Evolutionary conservation across 192 early-diverging fungal genomes (phyloP), one percentile per base, ranked within the genome.

Genomic region (Pilobolus umbonatus): DNA sequence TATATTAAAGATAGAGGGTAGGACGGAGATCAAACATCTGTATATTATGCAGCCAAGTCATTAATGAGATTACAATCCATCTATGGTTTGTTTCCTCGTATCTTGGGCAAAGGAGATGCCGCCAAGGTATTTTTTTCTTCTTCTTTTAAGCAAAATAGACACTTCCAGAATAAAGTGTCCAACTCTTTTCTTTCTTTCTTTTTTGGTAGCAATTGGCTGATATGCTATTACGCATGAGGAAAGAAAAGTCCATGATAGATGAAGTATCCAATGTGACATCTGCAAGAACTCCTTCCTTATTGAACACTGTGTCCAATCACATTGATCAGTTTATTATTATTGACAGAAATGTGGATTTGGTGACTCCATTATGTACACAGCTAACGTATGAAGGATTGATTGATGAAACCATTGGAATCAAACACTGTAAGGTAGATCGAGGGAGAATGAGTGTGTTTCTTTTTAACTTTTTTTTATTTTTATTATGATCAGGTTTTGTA

Each of bases 341-440:
- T 35, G 96, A 99, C 59, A 80, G 95, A 2, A 80, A 78, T 21
- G 92, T 94, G 4, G 96, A 99, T 67, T 60, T 96, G 42, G 75
- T 93, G 31, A 97, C 94, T 4, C 95, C 94, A 8, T 71, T 99
- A 30, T 88, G 93, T 61, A 99, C 94, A 0, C 93, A 95, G 68
- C 76, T 98, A 55, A 98, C 96, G 0, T 99, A 98, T 69, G 91
- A 98, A 74, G 96, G 96, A 4, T 75, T 99, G 21, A 85, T 99
- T 58, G 95, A 96, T 71, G 96, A 98, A 68, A 79, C 89, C 8
- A 94, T 89, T 62, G 87, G 88, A 5, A 95, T 98, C 35, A 68
- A 73, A 73, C 66, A 77, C 38, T 76, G 88, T 89, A 80, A 62
- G 80, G 71, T 48, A 26, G 17, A 28, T 1, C n/a, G 17, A 12